phyloP scores from a whole-genome alignment of 257 asterid species.

The Rehmannia glutinosa region DNA sequence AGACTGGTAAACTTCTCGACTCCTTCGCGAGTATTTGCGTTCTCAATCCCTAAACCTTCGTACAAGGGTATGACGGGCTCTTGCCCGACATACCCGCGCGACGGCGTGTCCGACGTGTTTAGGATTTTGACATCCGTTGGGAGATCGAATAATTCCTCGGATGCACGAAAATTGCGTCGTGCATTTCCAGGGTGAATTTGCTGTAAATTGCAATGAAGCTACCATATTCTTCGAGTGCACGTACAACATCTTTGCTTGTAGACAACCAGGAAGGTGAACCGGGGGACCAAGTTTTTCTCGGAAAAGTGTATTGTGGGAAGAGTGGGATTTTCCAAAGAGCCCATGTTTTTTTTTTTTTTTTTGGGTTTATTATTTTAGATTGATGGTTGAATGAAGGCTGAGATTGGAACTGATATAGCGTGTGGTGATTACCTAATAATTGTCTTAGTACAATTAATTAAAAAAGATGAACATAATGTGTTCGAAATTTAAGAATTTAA shows the following conservation, averaged over 20 bases:
- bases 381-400: neutral
- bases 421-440: too few species aligned
- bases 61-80: slow-evolving; percentile 34
- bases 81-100: slow-evolving; percentile 38
- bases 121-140: slow-evolving; percentile 30
- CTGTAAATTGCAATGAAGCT: slow-evolving; percentile 33
- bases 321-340: slow-evolving; percentile 7
- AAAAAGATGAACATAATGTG: too few species aligned
- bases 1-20: slow-evolving; percentile 23
- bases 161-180: slow-evolving; percentile 23
- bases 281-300: neutral
- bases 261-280: slow-evolving; percentile 23
- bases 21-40: slow-evolving; percentile 23
- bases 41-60: slow-evolving; percentile 44
- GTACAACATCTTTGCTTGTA: slow-evolving; percentile 16
- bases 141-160: slow-evolving; percentile 31
- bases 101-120: slow-evolving; percentile 37
- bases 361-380: neutral
- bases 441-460: too few species aligned
- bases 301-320: slow-evolving; percentile 35
- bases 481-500: too few species aligned
- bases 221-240: slow-evolving; percentile 42
- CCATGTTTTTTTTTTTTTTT: slow-evolving; percentile 8
- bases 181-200: slow-evolving; percentile 25
- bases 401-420: neutral